A percentile compares a stretch with the other conserved stretches of the same genome.
Evolutionary conservation across 495 filamentous ascomycete genomes (phyloP).

Genomic region (Viridothelium virens): DNA sequence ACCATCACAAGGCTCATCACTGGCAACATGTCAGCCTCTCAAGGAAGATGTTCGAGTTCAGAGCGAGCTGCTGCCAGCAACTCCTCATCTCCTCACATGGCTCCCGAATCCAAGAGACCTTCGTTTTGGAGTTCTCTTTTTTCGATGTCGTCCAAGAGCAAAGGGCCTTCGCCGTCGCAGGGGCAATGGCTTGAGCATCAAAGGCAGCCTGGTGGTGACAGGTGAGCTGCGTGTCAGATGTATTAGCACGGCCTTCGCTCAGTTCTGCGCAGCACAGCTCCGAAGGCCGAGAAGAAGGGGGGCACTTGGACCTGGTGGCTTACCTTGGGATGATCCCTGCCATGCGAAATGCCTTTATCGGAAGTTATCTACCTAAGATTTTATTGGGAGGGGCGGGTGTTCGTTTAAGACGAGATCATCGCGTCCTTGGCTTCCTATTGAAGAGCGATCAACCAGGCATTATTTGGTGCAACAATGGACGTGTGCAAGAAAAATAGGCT

Average conservation of each 20-base stretch:
- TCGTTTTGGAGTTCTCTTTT: slow-evolving; percentile 6
- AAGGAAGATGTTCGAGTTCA: neutral
- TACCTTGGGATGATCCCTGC: neutral
- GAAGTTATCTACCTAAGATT: too few species aligned
- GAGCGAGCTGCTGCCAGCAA: neutral
- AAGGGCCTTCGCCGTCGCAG: neutral
- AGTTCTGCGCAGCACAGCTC: neutral
- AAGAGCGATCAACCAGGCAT: too few species aligned
- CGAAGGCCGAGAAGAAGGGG: neutral
- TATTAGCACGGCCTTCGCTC: neutral
- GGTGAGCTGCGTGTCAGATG: neutral
- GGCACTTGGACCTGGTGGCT: slow-evolving; percentile 9
- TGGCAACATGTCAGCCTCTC: neutral
- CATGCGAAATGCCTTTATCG: too few species aligned
- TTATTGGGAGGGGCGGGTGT: neutral
- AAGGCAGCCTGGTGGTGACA: neutral
- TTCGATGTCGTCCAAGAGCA: neutral
- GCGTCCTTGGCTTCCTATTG: too few species aligned
- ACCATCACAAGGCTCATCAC: too few species aligned
- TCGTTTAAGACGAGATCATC: too few species aligned
- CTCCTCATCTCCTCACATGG: neutral
- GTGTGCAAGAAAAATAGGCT: too few species aligned
- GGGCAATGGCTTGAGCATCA: slow-evolving; percentile 8
- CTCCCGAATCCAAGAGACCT: neutral
- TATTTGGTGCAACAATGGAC: too few species aligned